Percentiles rank a stretch among this genome's conserved stretches.
These are phyloP conservation scores for Oryza nivara DNA, from an alignment of 176 grass and related monocot genomes.

Conservation along the genomic window DNA sequence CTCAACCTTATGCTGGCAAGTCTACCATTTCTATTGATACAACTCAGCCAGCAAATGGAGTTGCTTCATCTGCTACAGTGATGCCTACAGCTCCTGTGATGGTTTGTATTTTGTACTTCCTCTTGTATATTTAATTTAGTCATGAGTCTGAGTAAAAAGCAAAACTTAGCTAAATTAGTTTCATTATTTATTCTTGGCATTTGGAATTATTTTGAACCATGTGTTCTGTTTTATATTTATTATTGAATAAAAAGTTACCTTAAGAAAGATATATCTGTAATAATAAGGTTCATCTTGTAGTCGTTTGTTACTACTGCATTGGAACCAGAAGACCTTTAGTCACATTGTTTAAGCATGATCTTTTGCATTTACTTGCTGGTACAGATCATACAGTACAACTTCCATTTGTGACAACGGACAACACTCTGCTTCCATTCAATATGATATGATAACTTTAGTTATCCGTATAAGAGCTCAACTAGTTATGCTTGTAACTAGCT, in stretches of 20 bases:
- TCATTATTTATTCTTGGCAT: neutral
- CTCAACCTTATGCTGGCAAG: constrained; percentile 44
- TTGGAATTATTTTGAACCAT: neutral
- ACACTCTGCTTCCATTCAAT: constrained; percentile 5
- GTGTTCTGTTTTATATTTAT: constrained; percentile 1
- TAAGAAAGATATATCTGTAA: constrained; percentile 3
- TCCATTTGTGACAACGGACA: neutral
- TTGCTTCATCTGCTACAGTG: constrained; percentile 30
- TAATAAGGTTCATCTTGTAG: constrained; percentile 20
- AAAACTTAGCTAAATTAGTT: neutral
- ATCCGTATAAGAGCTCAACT: neutral
- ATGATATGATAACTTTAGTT: constrained; percentile 23
- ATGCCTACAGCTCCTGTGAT: constrained; percentile 20
- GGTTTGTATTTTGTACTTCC: constrained; percentile 46
- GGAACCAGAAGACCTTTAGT: constrained; percentile 14
- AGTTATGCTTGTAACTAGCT: constrained; percentile 15
- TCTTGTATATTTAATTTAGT: constrained; percentile 22
- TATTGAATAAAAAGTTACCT: neutral
- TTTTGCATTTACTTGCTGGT: neutral
- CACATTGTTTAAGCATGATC: constrained; percentile 3
- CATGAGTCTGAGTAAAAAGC: neutral
- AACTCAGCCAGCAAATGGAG: constrained; percentile 46
- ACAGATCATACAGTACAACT: neutral
- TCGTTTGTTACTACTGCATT: neutral
- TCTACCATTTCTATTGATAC: constrained; percentile 43